Evolutionary conservation across 2,329 filamentous ascomycete species (phyloP).

Genomic region (Penicillium sp.): DNA sequence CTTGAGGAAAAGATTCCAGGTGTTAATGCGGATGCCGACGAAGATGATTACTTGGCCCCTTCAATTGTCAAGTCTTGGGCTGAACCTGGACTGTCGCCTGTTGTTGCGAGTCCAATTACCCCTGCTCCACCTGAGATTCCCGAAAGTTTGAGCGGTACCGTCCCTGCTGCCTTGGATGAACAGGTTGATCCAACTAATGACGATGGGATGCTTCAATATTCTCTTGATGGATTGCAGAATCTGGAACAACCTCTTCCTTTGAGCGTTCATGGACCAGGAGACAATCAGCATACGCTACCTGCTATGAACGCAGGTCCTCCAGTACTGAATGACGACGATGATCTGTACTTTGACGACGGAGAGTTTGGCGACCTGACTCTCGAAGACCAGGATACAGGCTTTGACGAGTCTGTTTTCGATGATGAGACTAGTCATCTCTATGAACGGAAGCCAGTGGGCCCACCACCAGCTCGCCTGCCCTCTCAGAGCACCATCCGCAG

Average conservation of each 20-base stretch:
- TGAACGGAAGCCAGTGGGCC: slow-evolving; percentile 38
- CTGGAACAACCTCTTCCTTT: background rate
- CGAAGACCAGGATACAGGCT: slow-evolving; percentile 38
- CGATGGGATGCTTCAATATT: background rate
- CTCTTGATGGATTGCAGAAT: background rate
- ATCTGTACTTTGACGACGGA: slow-evolving; percentile 54
- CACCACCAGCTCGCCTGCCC: slow-evolving; percentile 13
- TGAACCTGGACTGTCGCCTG: slow-evolving; percentile 41
- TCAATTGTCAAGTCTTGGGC: slow-evolving; percentile 40
- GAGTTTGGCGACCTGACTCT: slow-evolving; percentile 47
- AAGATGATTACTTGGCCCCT: slow-evolving; percentile 41
- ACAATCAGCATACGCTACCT: background rate
- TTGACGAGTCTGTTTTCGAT: slow-evolving; percentile 55
- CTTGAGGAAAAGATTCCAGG: slow-evolving; percentile 55
- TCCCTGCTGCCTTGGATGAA: background rate
- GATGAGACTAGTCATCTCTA: slow-evolving; percentile 51
- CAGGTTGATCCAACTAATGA: background rate
- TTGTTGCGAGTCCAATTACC: slow-evolving; percentile 40
- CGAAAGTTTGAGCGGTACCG: slow-evolving; percentile 4
- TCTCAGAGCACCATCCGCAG: slow-evolving; percentile 8
- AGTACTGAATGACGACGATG: slow-evolving; percentile 41
- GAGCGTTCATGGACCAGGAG: slow-evolving; percentile 1
- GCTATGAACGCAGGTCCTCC: slow-evolving; percentile 13
- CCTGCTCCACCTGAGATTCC: slow-evolving; percentile 26
- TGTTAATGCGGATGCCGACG: slow-evolving; percentile 52